Evolutionary conservation across 2,329 filamentous ascomycete genomes (phyloP).

Genomic region (Chaetomiaceae sp.): DNA sequence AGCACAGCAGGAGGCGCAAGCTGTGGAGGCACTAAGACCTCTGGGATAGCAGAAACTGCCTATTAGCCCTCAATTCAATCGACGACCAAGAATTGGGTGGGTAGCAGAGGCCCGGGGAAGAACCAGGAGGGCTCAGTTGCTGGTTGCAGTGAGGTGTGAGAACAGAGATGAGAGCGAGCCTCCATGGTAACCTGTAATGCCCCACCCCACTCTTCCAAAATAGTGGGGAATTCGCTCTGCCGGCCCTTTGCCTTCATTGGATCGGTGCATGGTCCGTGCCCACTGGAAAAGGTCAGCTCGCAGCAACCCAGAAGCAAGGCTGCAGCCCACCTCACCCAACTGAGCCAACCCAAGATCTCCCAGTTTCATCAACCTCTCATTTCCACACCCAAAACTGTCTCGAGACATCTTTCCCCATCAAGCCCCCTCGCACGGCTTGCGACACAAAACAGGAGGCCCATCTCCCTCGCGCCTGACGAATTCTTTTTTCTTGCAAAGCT

Average conservation of each 20-base stretch:
- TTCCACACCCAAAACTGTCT: constrained; percentile 26
- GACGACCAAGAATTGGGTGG: no score
- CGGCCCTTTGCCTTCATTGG: neutral
- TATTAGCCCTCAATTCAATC: no score
- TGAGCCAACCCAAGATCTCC: constrained; percentile 15
- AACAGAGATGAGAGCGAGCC: no score
- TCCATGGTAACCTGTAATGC: no score
- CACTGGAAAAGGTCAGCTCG: neutral
- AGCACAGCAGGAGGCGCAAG: no score
- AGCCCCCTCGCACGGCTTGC: constrained; percentile 8
- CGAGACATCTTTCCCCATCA: constrained; percentile 25
- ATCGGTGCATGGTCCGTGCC: constrained; percentile 8
- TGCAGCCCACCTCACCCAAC: constrained; percentile 18
- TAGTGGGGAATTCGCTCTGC: no score
- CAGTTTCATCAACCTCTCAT: constrained; percentile 29
- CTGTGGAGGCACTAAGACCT: no score
- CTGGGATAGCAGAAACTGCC: no score
- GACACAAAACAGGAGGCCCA: neutral
- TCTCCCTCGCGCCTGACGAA: constrained; percentile 4
- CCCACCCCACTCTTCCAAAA: no score
- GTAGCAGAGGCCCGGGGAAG: no score
- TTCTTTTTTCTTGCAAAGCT: neutral
- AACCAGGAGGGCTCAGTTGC: no score
- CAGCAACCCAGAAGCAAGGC: constrained; percentile 19
- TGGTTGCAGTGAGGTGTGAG: no score